Evolutionary conservation across 768 basidiomycete species (phyloP).

Genomic region (Naganishia friedmannii): DNA sequence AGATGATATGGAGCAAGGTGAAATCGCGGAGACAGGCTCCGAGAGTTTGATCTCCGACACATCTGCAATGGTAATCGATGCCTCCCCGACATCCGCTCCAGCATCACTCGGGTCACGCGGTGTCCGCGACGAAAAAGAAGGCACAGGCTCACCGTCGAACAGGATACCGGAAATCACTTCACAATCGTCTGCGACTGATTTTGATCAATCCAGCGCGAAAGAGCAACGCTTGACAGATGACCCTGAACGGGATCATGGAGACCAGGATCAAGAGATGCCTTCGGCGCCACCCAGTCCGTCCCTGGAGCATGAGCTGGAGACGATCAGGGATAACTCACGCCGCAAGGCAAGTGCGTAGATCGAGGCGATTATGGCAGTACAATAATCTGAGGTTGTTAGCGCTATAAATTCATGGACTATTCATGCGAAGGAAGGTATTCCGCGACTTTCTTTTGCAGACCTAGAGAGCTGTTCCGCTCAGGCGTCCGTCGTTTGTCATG

Average conservation of each 20-base stretch:
- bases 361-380: neutral
- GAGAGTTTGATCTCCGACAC: neutral
- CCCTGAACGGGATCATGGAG: neutral
- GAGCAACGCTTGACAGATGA: neutral
- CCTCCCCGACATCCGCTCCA: neutral
- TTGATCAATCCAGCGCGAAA: neutral
- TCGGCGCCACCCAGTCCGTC: slow-evolving; percentile 2
- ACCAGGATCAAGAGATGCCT: neutral
- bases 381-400: neutral
- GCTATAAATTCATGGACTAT: neutral
- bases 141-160: neutral
- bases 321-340: neutral
- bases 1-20: neutral
- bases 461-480: too few species aligned
- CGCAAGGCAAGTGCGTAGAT: neutral
- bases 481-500: too few species aligned
- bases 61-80: neutral
- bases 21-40: neutral
- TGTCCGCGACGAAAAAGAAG: neutral
- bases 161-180: neutral
- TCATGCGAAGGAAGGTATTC: too few species aligned
- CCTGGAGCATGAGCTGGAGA: slow-evolving; percentile 9
- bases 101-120: neutral
- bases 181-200: neutral
- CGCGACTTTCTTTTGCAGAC: too few species aligned